Evolutionary conservation across 768 basidiomycete genomes (phyloP).

Genomic region (Cystobasidium tubakii): DNA sequence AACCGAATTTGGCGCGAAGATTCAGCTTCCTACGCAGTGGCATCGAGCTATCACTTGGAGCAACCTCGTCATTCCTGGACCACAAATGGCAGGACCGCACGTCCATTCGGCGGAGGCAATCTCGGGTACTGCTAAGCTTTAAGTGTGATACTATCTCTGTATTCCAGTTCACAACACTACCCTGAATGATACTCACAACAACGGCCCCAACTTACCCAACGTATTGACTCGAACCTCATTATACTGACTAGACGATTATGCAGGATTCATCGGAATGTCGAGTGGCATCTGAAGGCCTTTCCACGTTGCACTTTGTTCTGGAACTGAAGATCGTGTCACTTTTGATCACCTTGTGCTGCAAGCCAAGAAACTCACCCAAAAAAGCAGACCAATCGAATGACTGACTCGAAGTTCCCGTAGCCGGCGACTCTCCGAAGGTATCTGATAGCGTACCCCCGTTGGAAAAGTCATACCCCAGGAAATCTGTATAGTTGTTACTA

Average conservation of each 20-base stretch:
- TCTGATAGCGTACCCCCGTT: not conserved
- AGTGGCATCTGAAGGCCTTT: not conserved
- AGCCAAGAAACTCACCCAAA: not conserved
- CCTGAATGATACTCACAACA: no score
- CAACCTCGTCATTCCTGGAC: conserved; percentile 30
- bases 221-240: no score
- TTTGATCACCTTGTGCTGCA: no score
- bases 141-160: not conserved
- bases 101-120: not conserved
- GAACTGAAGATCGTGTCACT: not conserved
- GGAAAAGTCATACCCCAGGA: not conserved
- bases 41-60: conserved; percentile 31
- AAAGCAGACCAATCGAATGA: conserved; percentile 2
- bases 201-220: no score
- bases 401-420: not conserved
- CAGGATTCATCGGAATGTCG: conserved; percentile 8
- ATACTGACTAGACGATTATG: no score
- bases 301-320: not conserved
- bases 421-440: not conserved
- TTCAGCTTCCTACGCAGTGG: conserved; percentile 32
- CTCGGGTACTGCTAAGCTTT: conserved; percentile 4
- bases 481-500: not conserved
- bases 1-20: not conserved
- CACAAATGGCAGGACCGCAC: not conserved
- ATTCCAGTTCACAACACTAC: not conserved